These are phyloP conservation scores for Fusarium longipes DNA, from an alignment of 2,329 filamentous ascomycete genomes.

Conservation along the genomic window DNA sequence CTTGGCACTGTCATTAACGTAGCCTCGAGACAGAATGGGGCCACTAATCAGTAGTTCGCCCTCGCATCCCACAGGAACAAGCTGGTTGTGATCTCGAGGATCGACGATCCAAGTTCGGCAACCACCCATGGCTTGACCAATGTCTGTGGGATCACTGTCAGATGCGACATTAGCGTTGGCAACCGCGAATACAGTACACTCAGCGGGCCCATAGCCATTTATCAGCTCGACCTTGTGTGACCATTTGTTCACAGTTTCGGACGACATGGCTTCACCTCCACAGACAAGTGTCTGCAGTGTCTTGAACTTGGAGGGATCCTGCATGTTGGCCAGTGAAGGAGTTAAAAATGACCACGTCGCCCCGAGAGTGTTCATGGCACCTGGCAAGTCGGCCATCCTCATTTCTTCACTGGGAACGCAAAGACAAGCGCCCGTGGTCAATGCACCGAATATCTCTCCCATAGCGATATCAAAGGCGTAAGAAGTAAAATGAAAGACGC, in stretches of 20 bases:
- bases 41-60: conserved; percentile 40
- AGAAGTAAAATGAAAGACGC: conserved; percentile 40
- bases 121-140: conserved; percentile 11
- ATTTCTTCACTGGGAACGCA: conserved; percentile 44
- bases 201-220: conserved; percentile 43
- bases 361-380: conserved; percentile 25
- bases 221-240: conserved; percentile 30
- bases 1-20: conserved; percentile 6
- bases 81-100: conserved; percentile 25
- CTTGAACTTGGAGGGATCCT: conserved; percentile 33
- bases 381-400: conserved; percentile 20
- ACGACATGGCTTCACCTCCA: conserved; percentile 36
- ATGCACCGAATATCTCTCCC: conserved; percentile 30
- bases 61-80: conserved; percentile 30
- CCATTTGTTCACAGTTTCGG: conserved; percentile 34
- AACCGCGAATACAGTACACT: conserved; percentile 30
- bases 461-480: conserved; percentile 43
- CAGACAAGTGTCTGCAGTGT: conserved; percentile 31
- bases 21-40: conserved; percentile 21
- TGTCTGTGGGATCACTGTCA: conserved; percentile 9
- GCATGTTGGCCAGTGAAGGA: conserved; percentile 39
- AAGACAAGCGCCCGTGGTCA: conserved; percentile 36
- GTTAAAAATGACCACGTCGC: conserved; percentile 43
- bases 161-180: background rate
- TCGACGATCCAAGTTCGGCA: conserved; percentile 37